Evolutionary conservation across 2,329 filamentous ascomycete genomes (phyloP), one percentile per base, ranked within the genome.

Genomic region (Fusarium begoniae): DNA sequence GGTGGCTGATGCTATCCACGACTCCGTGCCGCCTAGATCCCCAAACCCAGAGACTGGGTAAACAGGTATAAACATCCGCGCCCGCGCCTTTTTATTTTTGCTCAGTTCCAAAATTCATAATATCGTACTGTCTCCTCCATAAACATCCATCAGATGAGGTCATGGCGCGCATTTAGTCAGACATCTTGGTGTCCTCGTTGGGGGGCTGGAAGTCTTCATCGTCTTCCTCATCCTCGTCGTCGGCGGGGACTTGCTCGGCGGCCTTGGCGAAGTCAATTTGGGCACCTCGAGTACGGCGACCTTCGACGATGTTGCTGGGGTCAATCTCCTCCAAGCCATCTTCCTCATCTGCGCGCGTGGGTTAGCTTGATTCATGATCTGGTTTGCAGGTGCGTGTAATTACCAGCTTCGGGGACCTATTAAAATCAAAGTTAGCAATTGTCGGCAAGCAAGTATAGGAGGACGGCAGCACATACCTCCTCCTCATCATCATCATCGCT

Each of bases 231-330:
- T 95, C 93, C 10, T 95, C 93, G 13, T 93, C 91, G n/a, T 91
- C 90, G 73, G 87, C 90, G 53, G 90, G 90, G 78, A 93, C 89
- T 83, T 97, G 91, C 84, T 93, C 88, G 32, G 94, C 94, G 26
- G 95, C 95, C 87, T 97, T 95, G 79, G 93, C 93, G 85, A 94
- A 98, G 88, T 98, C 94, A 82, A 98, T 98, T 80, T 91, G 89
- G 84, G 94, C 94, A 81, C 95, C 95, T 80, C 96, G 96, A 73
- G 96, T 98, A 83, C 96, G 96, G 79, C 92, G 90, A 73, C 88
- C 89, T 67, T 85, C 82, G 81, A 98, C 91, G 82, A 98, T 97
- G 89, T 98, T 98, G 82, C 90, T 90, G 65, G 90, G 87, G 81
- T 97, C 94, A 82, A 99, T 98, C 85, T 96, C 95, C 82, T 97